Evolutionary conservation across 164 flowering plant genomes (phyloP), one percentile per base, ranked within the genome.

Genomic region (Macadamia tetraphylla): DNA sequence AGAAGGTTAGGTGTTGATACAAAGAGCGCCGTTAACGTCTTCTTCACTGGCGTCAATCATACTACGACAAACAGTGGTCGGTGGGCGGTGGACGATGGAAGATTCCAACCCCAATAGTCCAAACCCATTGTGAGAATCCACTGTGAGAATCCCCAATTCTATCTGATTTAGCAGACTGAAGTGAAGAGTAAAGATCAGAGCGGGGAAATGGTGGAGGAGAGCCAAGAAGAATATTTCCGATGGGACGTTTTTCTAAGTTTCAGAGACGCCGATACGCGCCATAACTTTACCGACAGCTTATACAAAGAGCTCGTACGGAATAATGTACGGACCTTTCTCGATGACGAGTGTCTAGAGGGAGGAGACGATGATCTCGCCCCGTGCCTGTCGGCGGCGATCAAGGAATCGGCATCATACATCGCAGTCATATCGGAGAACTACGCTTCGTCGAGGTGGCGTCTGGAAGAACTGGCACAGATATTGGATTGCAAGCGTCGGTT

Each of bases 391-490:
- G 67, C 64, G 43, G 78, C 78, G 29, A 75, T 75, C 42, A 43
- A 67, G 29, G 70, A 75, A 29, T 75, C 78, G 3, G 64, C 71
- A 13, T n/a, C 69, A 0, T 63, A 71, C 6, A 48, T 75, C 30
- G 72, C 70, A 40, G 62, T 75, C 13, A 66, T 75, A 7, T 75
- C 78, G 7, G n/a, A 42, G 6, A 64, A 61, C 49, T 75, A 75
- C 46, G 78, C 78, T 0, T 42, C 62, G 1, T 75, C 78, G 3
- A 15, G 57, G 10, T 67, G 78, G 74, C 71, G 78, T 63, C 63
- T 75, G 18, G 72, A 75, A 43, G 84, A 81, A 58, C 77, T 81
- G 3, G 74, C 84, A 55, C 67, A 40, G 72, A 46, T 46, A 9
- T 46, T 46, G 9, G 51, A 46, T 11, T 14, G 65, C 58, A 40